phyloP scores from a whole-genome alignment of 495 filamentous ascomycete species.

The Entonaema liquescens region DNA sequence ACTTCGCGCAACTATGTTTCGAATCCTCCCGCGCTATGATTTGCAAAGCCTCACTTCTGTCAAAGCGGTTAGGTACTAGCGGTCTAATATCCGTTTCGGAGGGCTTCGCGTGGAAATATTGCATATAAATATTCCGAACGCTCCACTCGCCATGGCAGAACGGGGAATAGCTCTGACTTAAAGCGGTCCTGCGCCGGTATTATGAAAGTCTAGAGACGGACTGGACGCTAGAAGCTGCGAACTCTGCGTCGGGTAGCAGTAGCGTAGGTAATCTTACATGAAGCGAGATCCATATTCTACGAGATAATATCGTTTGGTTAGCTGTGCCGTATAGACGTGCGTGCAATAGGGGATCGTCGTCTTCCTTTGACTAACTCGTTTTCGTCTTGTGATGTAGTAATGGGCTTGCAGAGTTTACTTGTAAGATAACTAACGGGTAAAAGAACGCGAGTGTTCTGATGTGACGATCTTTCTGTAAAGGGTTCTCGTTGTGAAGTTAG shows the following conservation, averaged over 20 bases:
- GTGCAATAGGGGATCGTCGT: conserved; percentile 13
- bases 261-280: not conserved
- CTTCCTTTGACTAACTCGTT: conserved; percentile 14
- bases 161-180: conserved; percentile 19
- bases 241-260: not conserved
- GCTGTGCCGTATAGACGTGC: not conserved
- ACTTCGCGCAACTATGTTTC: conserved; percentile 8
- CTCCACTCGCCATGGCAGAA: conserved; percentile 31
- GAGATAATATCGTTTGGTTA: not conserved
- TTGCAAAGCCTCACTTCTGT: conserved; percentile 15
- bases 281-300: not conserved
- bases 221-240: conserved; percentile 31
- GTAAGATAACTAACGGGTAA: not conserved
- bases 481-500: conserved; percentile 8
- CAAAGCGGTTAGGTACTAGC: conserved; percentile 30
- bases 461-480: conserved; percentile 20
- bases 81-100: conserved; percentile 34
- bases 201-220: conserved; percentile 15
- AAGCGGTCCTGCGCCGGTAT: conserved; percentile 30
- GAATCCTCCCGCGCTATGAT: conserved; percentile 20
- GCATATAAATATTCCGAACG: conserved; percentile 30
- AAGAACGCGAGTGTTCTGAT: conserved; percentile 8
- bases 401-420: conserved; percentile 3
- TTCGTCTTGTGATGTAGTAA: conserved; percentile 26
- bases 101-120: conserved; percentile 23